These are phyloP conservation scores for Podaxis sp. DNA, from an alignment of 768 basidiomycete species.

Conservation along the genomic window DNA sequence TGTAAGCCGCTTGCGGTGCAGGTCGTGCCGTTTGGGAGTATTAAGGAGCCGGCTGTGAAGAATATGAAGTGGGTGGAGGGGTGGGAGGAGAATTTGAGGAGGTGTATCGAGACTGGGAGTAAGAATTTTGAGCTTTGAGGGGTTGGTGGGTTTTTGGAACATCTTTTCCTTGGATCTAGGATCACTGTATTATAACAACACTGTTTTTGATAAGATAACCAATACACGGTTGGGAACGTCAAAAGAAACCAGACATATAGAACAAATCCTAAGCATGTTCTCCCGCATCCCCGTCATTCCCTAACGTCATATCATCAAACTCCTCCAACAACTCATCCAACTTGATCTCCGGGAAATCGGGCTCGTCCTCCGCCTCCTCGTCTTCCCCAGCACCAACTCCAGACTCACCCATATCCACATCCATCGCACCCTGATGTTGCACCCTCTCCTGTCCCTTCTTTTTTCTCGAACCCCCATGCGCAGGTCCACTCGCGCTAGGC, in stretches of 20 bases:
- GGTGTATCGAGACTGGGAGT: not conserved
- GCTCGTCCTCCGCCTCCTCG: constrained; percentile 62
- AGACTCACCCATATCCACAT: constrained; percentile 32
- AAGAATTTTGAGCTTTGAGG: not conserved
- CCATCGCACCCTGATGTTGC: constrained; percentile 54
- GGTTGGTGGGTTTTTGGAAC: not conserved
- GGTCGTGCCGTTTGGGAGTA: constrained; percentile 30
- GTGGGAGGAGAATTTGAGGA: not conserved
- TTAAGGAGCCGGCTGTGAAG: not conserved
- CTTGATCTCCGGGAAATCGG: constrained; percentile 85
- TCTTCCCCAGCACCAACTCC: constrained; percentile 20
- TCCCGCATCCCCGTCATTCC: constrained; percentile 26
- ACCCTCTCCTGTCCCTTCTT: constrained; percentile 42
- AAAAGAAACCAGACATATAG: not conserved
- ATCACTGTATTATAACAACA: too few relatives aligned
- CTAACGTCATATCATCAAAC: constrained; percentile 89
- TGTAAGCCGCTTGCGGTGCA: constrained; percentile 29
- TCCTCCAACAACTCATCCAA: constrained; percentile 87
- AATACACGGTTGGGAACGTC: not conserved
- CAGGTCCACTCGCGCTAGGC: constrained; percentile 32
- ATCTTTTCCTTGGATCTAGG: not conserved
- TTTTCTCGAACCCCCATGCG: constrained; percentile 18
- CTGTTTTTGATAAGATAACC: not conserved
- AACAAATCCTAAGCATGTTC: not conserved
- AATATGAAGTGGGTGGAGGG: not conserved